Evolutionary conservation across 306 rosid species (phyloP), one percentile per base, ranked within the genome.

Genomic region (Vigna radiata): DNA sequence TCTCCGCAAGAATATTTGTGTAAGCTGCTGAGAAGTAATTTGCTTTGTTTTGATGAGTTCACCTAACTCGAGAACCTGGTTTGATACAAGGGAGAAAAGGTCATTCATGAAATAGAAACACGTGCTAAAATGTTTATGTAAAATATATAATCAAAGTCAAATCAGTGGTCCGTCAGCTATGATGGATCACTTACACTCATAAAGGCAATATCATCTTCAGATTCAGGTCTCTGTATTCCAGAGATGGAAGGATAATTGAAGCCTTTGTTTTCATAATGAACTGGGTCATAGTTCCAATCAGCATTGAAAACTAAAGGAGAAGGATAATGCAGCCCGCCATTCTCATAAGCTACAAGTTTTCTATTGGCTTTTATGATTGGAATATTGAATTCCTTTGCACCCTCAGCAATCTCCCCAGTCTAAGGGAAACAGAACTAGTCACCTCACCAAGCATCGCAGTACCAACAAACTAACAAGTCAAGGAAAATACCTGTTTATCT

Each of bases 21-120:
- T 84, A 33, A 90, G 97, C 89, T 91, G 91, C 86, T 44, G 62
- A 16, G 97, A 90, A 56, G 91, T 88, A 61, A 91, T 77, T 88
- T 93, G 90, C 79, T 87, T 85, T 41, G 91, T 85, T 82, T 80
- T 86, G 72, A 91, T 79, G 66, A 90, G 89, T 81, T 88, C 90
- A 16, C 91, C 93, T 56, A 93, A 83, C 82, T 93, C 94, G 72
- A 87, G 91, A 82, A 93, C 89, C 92, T 91, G 81, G 74, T 59
- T 65, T 13, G 4, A 23, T 76, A 75, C 62, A 54, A 7, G 44
- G 55, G 13, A 3, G 79, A 31, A 37, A 3, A 7, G 44, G 9
- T 16, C 39, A 61, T 31, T 64, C 16, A 71, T 16, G 47, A 73
- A 78, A 56, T 43, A 54, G 70, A 21, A 69, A 79, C 58, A 18